Evolutionary conservation across 2,329 filamentous ascomycete genomes (phyloP), one percentile per base, ranked within the genome.

Genomic region (Stenocarpella maydis): DNA sequence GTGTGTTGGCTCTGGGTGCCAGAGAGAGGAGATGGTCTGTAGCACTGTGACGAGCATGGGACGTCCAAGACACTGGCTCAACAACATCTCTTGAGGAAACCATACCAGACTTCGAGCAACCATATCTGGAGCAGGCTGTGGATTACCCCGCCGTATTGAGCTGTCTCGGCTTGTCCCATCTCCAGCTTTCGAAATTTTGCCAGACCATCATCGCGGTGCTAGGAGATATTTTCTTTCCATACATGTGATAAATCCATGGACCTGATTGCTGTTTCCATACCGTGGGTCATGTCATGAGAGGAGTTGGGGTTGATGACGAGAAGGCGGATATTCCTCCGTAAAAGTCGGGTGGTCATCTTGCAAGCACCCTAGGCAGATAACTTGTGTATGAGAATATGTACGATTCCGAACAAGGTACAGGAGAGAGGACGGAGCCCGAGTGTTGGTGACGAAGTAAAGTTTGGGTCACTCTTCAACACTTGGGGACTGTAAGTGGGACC

Each of bases 271-370:
- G 79, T 76, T 67, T 85, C 84, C 74, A 95, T 84, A 31, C 86
- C 88, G 8, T 88, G 82, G 14, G 92, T 95, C 92, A 95, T 95
- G 67, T 84, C 82, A 68, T 81, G 74, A 1, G 90, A 93, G 2
- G 91, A 94, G 80, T 96, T 96, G 41, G 93, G 92, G 76, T 96
- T 95, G 74, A 95, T 85, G 71, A 95, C 83, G 49, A 95, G 84
- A 72, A 95, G 88, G 71, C 79, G 84, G 72, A 79, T 80, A 31
- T 73, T 74, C 70, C 74, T 75, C 45, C 77, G 75, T 21, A 79
- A 71, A 28, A 76, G 69, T 17, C 72, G 72, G 45, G 75, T 77
- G 12, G 77, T 65, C 77, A 79, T 80, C 39, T 15, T 71, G 45
- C 28, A 31, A 19, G 34, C 58, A 24, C 21, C 65, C 2, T 5